Evolutionary conservation across 768 basidiomycete species (phyloP).

Genomic region (Amanita rubescens): DNA sequence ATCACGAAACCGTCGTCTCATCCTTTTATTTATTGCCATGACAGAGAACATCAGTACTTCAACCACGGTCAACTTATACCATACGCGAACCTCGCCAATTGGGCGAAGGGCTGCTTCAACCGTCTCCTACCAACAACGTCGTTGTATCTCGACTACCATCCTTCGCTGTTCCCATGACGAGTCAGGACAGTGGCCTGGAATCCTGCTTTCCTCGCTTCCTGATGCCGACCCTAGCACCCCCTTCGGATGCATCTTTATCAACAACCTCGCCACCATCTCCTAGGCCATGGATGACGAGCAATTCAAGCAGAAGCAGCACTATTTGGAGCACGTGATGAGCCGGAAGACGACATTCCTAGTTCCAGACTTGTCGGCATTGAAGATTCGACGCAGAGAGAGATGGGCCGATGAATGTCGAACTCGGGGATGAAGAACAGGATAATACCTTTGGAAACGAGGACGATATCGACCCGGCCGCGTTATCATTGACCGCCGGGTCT

Average conservation of each 20-base stretch:
- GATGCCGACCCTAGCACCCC: background rate
- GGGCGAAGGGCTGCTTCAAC: slow-evolving; percentile 2
- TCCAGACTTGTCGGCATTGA: slow-evolving; percentile 13
- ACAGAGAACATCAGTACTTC: background rate
- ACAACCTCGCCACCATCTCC: background rate
- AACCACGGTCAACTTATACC: background rate
- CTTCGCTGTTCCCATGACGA: background rate
- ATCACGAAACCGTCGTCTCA: background rate
- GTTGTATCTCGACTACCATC: slow-evolving; percentile 21
- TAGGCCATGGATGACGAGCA: slow-evolving; percentile 8
- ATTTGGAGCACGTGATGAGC: slow-evolving; percentile 10
- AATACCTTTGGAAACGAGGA: background rate
- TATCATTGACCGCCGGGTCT: no score
- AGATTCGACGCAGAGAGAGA: slow-evolving; percentile 5
- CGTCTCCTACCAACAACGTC: slow-evolving; percentile 10
- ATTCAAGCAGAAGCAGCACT: background rate
- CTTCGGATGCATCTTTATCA: background rate
- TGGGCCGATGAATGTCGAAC: no score
- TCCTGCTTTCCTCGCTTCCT: background rate
- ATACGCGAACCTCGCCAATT: background rate
- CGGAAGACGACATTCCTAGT: slow-evolving; percentile 17
- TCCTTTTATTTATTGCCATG: background rate
- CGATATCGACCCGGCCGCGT: slow-evolving; percentile 3
- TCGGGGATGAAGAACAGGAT: background rate
- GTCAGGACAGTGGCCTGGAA: background rate